Evolutionary conservation across 768 basidiomycete genomes (phyloP), one percentile per base, ranked within the genome.

Genomic region (Rhizopogon vulgaris): DNA sequence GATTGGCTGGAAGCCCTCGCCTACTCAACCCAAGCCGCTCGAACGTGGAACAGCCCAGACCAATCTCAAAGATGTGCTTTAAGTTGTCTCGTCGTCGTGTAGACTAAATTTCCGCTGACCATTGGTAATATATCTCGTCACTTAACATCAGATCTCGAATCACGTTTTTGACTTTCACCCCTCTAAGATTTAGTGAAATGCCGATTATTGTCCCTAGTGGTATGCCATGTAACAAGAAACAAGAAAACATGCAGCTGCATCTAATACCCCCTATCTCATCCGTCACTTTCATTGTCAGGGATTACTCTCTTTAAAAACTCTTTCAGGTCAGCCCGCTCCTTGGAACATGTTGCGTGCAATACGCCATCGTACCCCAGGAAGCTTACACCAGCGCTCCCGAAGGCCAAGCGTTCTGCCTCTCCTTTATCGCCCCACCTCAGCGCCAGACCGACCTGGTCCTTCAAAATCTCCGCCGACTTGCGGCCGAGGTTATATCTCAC

Each of bases 1-100:
- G 88, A 90, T 91, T 62, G 89, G 90, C 27, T 91, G 89, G 89
- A 91, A 87, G 59, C 87, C 88, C 12, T 74, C 80, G 0, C 73
- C 80, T 1, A 77, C 65, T 15, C 87, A 90, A 63, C 83, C 80
- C 3, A 79, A 83, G 61, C 77, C 88, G 1, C 69, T 87, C 2
- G 75, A 80, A 53, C 69, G 85, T 58, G 87, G 87, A 17, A 73
- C 79, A 1, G 87, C 73, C 2, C 65, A 80, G 60, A 80, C 74
- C 11, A 85, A 72, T 57, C 66, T 90, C 32, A 82, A 81, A 60
- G 82, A 88, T 27, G 71, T 83, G 10, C 67, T 89, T 18, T 76
- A 61, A 69, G 51, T 48, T 48, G 2, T 22, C 28, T 7, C 2
- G 28, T 17, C 8, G 18, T 46, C 18, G 5, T 34, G 14, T 46